Evolutionary conservation across 1,139 yeast genomes (phyloP), one percentile per base, ranked within the genome.

Genomic region (Blastobotrys capitulatus): DNA sequence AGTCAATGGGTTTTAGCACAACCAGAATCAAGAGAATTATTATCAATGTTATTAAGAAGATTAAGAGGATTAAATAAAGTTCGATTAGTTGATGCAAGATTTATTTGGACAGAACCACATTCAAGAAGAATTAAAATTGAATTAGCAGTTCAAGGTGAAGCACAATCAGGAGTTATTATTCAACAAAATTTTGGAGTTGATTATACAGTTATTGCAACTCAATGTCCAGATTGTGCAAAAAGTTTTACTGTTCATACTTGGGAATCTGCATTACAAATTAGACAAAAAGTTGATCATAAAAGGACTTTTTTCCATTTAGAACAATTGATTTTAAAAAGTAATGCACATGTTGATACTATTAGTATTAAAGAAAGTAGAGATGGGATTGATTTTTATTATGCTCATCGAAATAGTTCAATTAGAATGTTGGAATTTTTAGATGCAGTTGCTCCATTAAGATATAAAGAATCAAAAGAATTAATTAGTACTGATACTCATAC

Each of bases 21-120:
- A 58, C 77, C 92, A 48, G 98, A 94, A 70, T 85, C 95, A 31
- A 76, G 98, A 67, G 98, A 92, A 67, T 75, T 94, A 47, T 73
- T 92, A 57, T 97, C 98, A 1, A 71, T 94, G 47, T 86, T 97
- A 74, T 74, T 92, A 59, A 81, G 94, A 68, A 79, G 94, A 66
- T 76, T 94, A 59, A 87, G 85, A 61, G 98, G 98, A 49, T 75
- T 94, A 59, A 83, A 80, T 56, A 89, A 88, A 62, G 94, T 90
- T 46, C 77, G 98, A 58, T 75, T 92, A 53, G 82, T 90, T 31
- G 98, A 94, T 72, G 98, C 98, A 6, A 79, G 90, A 4, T 92
- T 92, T 62, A 82, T 92, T 55, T 92, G 99, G 99, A 92, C 99
- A 0, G 99, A 92, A 70, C 98, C 99, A 1, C 99, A 92, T 68